Conservation (phyloP, 1,284 basidiomycete genomes). For the Fomitopsis schrenkii region DNA sequence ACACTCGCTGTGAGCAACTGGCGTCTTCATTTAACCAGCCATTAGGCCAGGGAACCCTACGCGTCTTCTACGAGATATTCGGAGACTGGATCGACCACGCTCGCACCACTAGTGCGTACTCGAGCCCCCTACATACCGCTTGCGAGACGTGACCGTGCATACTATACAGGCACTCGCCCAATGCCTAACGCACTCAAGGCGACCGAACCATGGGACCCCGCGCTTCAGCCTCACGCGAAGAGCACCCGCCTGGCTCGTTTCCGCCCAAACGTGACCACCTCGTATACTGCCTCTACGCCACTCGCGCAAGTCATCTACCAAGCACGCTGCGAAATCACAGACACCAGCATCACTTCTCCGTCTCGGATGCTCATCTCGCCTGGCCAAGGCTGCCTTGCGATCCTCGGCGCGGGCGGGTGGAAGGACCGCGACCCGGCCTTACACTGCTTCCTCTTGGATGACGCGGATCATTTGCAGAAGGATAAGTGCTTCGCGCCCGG, state of each 20-base stretch:
- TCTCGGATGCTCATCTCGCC: constrained; percentile 23
- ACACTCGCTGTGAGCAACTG: neutral
- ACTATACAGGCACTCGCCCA: neutral
- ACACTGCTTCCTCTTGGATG: constrained; percentile 22
- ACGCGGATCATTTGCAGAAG: constrained; percentile 4
- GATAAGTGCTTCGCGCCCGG: constrained; percentile 10
- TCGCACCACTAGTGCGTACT: constrained; percentile 1
- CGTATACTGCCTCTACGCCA: constrained; percentile 17
- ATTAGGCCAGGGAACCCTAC: constrained; percentile 1
- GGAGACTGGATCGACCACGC: neutral
- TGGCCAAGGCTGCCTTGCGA: constrained; percentile 24
- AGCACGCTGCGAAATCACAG: constrained; percentile 34
- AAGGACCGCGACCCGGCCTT: constrained; percentile 33
- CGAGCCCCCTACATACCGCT: neutral
- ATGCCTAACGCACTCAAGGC: neutral
- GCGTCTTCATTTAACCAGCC: neutral
- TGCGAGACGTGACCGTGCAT: no score
- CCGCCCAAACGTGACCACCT: constrained; percentile 14
- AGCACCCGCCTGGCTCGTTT: constrained; percentile 34
- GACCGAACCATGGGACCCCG: constrained; percentile 12
- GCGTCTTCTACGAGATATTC: constrained; percentile 3
- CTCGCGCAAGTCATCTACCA: constrained; percentile 29
- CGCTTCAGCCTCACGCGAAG: constrained; percentile 23
- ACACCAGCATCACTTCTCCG: constrained; percentile 16
- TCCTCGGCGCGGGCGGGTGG: constrained; percentile 29